phyloP scores from a whole-genome alignment of 2,329 filamentous ascomycete species.

The Xylaria sp. region DNA sequence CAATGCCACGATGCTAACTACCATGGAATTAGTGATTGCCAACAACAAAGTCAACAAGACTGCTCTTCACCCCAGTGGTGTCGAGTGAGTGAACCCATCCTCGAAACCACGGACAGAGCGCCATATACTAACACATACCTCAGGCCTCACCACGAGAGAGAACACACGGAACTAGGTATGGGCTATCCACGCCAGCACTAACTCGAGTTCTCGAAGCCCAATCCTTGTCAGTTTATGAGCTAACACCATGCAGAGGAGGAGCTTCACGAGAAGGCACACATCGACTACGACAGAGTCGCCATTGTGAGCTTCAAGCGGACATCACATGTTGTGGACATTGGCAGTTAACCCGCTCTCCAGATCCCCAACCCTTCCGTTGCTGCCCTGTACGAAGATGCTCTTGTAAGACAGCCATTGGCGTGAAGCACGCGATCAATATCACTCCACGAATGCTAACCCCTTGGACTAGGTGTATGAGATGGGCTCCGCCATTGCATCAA shows the following conservation, averaged over 20 bases:
- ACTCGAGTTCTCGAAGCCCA: slow-evolving; percentile 1
- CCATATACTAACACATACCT: slow-evolving; percentile 34
- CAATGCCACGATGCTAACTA: slow-evolving; percentile 22
- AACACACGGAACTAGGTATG: slow-evolving; percentile 88
- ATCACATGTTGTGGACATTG: slow-evolving; percentile 4
- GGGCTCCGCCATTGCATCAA: slow-evolving; percentile 94
- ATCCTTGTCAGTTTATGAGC: slow-evolving; percentile 5
- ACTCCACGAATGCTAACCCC: slow-evolving; percentile 24
- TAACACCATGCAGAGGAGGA: slow-evolving; percentile 68
- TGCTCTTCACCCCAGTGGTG: slow-evolving; percentile 84
- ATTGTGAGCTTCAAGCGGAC: slow-evolving; percentile 67
- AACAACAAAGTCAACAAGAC: slow-evolving; percentile 81
- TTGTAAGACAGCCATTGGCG: slow-evolving; percentile 54
- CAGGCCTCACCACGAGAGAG: slow-evolving; percentile 68
- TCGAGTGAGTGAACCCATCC: slow-evolving; percentile 67
- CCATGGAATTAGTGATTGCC: slow-evolving; percentile 49
- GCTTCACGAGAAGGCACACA: slow-evolving; percentile 96
- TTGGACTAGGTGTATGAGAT: slow-evolving; percentile 74
- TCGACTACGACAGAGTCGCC: slow-evolving; percentile 97
- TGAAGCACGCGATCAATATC: slow-evolving; percentile 16
- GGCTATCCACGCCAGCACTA: slow-evolving; percentile 1
- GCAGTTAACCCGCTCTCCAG: slow-evolving; percentile 41
- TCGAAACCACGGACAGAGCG: slow-evolving; percentile 8
- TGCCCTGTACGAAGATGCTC: slow-evolving; percentile 96
- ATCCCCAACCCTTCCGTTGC: slow-evolving; percentile 92